phyloP scores from a whole-genome alignment of 345 rosid genomes.

The Populus ilicifolia region DNA sequence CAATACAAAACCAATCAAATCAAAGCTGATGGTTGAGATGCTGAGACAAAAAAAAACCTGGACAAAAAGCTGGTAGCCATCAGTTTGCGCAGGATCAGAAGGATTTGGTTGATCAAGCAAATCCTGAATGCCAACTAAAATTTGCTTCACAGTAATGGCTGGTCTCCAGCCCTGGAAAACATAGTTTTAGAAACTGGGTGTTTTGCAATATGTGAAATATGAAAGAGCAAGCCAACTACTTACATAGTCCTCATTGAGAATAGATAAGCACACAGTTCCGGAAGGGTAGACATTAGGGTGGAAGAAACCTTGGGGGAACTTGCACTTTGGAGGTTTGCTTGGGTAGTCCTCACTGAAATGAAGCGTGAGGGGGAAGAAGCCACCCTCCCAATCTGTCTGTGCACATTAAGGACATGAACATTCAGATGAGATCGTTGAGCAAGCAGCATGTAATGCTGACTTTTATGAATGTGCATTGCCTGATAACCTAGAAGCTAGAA shows the following conservation, averaged over 20 bases:
- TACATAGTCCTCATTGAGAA: constrained; percentile 5
- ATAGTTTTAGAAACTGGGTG: not conserved
- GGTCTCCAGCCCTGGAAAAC: constrained; percentile 6
- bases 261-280: constrained; percentile 1
- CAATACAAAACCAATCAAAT: not conserved
- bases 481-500: not conserved
- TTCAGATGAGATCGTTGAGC: not conserved
- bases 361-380: not conserved
- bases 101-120: constrained; percentile 10
- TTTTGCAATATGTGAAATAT: not conserved
- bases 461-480: not conserved
- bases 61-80: constrained; percentile 4
- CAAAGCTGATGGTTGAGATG: not conserved
- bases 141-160: constrained; percentile 7
- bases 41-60: not conserved
- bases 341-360: constrained; percentile 1
- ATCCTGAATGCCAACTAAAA: constrained; percentile 4
- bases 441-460: not conserved
- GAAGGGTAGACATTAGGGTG: constrained; percentile 11
- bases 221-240: not conserved
- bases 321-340: constrained; percentile 9
- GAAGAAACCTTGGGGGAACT: constrained; percentile 3
- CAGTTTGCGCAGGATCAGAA: constrained; percentile 4
- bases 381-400: constrained; percentile 7
- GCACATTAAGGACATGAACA: not conserved